Evolutionary conservation across 2,329 filamentous ascomycete genomes (phyloP).

Genomic region (Sporothrix globosa): DNA sequence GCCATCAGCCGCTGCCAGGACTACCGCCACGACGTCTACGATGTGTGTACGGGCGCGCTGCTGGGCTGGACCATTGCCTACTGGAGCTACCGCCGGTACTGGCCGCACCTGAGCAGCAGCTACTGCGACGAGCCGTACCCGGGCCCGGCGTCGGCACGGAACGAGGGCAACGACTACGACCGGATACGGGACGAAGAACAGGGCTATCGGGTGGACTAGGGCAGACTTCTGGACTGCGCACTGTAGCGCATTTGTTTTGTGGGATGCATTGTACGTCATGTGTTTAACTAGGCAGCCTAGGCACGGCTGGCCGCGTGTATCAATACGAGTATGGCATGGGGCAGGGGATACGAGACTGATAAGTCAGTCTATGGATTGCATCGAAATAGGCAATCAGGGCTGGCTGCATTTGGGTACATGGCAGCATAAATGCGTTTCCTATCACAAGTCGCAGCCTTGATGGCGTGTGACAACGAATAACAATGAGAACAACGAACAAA

Average conservation of each 20-base stretch:
- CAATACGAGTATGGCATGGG: neutral
- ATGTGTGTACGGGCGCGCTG: constrained; percentile 64
- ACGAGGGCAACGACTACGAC: constrained; percentile 42
- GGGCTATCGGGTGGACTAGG: constrained; percentile 46
- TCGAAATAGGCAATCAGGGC: neutral
- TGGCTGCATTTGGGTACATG: neutral
- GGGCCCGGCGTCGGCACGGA: constrained; percentile 42
- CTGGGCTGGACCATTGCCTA: constrained; percentile 64
- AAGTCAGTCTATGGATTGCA: neutral
- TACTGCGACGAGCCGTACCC: constrained; percentile 63
- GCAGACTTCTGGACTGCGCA: neutral
- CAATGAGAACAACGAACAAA: no score
- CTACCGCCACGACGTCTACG: constrained; percentile 72
- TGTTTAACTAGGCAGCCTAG: constrained; percentile 14
- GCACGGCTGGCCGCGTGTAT: constrained; percentile 15
- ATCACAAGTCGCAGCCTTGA: no score
- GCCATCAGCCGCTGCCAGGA: constrained; percentile 71
- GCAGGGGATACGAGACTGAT: neutral
- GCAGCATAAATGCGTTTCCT: neutral
- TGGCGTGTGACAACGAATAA: no score
- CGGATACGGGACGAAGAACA: constrained; percentile 60
- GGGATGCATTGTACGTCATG: neutral
- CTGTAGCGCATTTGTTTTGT: neutral
- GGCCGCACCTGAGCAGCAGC: constrained; percentile 57
- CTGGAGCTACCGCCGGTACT: constrained; percentile 69